Base-by-base conservation (phyloP, 371 early-diverging fungal species). In the Mortierella sp. region DNA sequence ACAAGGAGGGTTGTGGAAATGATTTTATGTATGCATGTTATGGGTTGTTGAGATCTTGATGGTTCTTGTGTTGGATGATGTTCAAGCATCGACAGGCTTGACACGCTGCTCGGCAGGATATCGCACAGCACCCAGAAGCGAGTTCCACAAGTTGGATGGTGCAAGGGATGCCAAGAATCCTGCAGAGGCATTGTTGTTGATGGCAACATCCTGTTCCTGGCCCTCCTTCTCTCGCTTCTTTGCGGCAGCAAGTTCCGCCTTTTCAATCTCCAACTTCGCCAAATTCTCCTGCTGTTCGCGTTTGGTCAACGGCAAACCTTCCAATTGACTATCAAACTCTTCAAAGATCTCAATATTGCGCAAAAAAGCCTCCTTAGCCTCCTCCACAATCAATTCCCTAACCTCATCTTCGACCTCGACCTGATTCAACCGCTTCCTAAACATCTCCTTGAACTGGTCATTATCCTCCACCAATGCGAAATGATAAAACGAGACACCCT, bases 391-490 rank as follows among this genome's bases (percentile, higher is more conserved):
- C 28, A 57, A 31, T 14, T 65, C 26, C 21, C 58, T 44, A 34
- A 76, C 65, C n/a, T 74, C 82, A 11, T 85, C 82, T 7, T 70
- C 47, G 4, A 85, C 72, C 54, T 85, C 76, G 72, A 85, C 65
- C 24, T 85, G 81, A 72, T 93, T 90, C 54, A 93, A 80, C 21
- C 88, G 88, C 45, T 91, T 91, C 47, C 93, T 90, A 77, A 91
- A 93, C 78, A 89, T 82, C 38, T 88, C 88, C 80, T 93, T 93
- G 88, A 92, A 93, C 24, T 85, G 89, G 2, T 90, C 82, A 24
- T 84, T 83, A 72, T 92, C 90, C 38, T 91, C 92, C 70, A 93
- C 84, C 54, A 84, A 78, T 21, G 82, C 80, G 70, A 93, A 93
- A 38, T 75, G 45, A 68, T 93, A 93, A 73, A 93, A 93, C 16